Evolutionary conservation across 495 filamentous ascomycete species (phyloP), one percentile per base, ranked within the genome.

Genomic region (Tuber borchii): DNA sequence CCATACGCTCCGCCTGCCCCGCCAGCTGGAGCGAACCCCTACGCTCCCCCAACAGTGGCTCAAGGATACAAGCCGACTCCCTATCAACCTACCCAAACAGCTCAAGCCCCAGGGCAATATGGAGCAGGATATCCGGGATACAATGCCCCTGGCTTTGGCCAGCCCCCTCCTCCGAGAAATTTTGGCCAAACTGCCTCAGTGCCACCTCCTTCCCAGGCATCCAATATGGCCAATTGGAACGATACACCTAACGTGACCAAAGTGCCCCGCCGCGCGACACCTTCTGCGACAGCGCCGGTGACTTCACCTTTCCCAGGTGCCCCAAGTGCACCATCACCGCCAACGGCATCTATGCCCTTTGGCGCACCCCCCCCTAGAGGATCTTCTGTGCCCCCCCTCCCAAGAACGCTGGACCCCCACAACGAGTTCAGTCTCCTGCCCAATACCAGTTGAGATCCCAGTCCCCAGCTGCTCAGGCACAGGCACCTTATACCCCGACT

Each of bases 171-270:
- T 75, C 90, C 88, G 61, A 87, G 89, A 40, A 86, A 85, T 34
- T 84, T 86, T 56, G 86, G 86, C 74, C 85, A 89, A 45, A 91
- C 92, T 39, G 89, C 90, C 42, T 88, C 90, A 5, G 82, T 84
- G 19, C 86, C 87, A 73, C 91, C 92, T 19, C 93, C 93, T 72
- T 87, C 92, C 26, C 91, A 89, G 75, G 87, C 88, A 76, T 89
- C 88, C 75, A 90, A 91, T 75, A 88, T 89, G 65, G 88, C 89
- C 46, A 91, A 91, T 73, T 99, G 95, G 95, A 99, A 99, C 79
- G 95, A 99, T 84, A 90, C 95, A 74, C 95, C 95, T 0, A 90
- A 97, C 79, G 92, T 97, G 42, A 87, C 89, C 43, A 96, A 94
- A 83, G 72, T 75, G 45, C 86, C 91, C 40, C 86, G 75, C 78